A percentile compares a stretch with the other conserved stretches of the same genome.
Evolutionary conservation across 306 rosid genomes (phyloP).

Genomic region (Pachyrhizus erosus): DNA sequence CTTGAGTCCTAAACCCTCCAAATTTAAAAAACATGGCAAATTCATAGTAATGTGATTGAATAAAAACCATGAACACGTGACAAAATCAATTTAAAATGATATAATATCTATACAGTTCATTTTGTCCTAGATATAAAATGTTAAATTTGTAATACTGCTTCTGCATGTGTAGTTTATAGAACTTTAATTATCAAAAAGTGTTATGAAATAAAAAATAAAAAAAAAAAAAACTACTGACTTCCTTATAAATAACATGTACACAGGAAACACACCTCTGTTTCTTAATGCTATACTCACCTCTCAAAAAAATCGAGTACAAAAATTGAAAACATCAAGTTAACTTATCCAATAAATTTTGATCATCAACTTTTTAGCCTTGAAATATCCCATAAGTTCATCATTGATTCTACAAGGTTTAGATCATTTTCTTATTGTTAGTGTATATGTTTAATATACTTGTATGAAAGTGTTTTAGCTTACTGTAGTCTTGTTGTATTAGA

Average conservation of each 20-base stretch:
- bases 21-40: not conserved
- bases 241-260: not conserved
- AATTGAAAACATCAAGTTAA: slow-evolving; percentile 3
- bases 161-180: not conserved
- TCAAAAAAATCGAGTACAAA: not conserved
- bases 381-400: not conserved
- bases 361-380: not conserved
- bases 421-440: no score
- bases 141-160: slow-evolving; percentile 1
- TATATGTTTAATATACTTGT: no score
- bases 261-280: not conserved
- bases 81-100: not conserved
- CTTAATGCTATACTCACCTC: not conserved
- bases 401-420: no score
- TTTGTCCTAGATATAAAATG: not conserved
- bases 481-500: no score
- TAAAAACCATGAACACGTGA: not conserved
- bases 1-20: not conserved
- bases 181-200: not conserved
- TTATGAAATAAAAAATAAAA: no score
- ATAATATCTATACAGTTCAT: not conserved
- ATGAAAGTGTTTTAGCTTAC: no score
- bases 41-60: not conserved
- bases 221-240: not conserved
- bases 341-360: not conserved